Base-by-base conservation (phyloP, 345 rosid species). In the Acer yangbiense region DNA sequence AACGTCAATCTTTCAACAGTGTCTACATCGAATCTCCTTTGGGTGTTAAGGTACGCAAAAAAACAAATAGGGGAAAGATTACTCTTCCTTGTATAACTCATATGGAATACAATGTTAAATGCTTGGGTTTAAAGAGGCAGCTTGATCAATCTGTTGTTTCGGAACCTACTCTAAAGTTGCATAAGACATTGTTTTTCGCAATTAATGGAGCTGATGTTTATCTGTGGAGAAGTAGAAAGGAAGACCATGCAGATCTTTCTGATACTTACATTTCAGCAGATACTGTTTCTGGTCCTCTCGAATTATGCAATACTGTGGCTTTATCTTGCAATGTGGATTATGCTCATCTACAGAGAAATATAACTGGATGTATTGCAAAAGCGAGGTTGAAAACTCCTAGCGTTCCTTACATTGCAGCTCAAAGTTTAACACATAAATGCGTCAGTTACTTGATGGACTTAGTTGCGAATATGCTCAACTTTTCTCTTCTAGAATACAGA, bases 131-230 rank as follows among this genome's bases (percentile, higher is more conserved):
- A 32, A 75, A 75, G 65, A 50, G 72, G 72, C 72, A 66, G 64
- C 64, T 66, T 39, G 72, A 54, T 55, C 78, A 66, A 54, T 65
- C 50, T 75, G 52, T 48, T 21, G 20, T 18, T 75, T 66, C 9
- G 9, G 71, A 75, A 13, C 64, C 52, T 32, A 12, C 63, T 75
- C 29, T 54, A 20, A 66, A 75, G 71, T 9, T 66, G 71, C 41
- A 7, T 48, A 75, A 55, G 48, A 65, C 64, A 18, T 3, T 75
- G 23, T 16, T 70, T 35, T 35, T 65, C 54, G 18, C 78, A 52
- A 3, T 54, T 4, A 65, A 14, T 50, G 48, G 71, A 75, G 52
- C 35, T 35, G 35, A 32, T 66, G 71, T 65, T 75, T 52, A 32
- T 65, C 41, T 50, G 7, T 13, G 65, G 71, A 20, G 54, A 54